phyloP scores from a whole-genome alignment of 331 rosid species.

The Malus hybrid region DNA sequence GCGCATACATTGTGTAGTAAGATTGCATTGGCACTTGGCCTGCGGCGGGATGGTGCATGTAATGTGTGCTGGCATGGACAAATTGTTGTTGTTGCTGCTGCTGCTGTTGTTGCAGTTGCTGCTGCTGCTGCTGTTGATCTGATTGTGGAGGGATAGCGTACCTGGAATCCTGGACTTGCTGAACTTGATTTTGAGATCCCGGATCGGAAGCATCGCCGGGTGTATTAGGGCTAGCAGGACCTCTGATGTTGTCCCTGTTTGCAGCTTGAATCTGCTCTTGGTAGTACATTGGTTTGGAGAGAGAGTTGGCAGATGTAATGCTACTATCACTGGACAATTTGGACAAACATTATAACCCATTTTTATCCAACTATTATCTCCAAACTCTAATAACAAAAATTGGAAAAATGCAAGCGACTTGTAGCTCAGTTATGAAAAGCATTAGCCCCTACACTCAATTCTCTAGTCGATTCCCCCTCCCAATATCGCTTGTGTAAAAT shows the following conservation, averaged over 20 bases:
- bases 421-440: too few species aligned
- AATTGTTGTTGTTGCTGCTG: constrained; percentile 44
- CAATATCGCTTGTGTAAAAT: background rate
- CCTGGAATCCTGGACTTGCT: constrained; percentile 46
- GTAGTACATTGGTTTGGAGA: constrained; percentile 51
- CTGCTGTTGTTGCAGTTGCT: constrained; percentile 22
- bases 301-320: constrained; percentile 61
- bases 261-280: constrained; percentile 57
- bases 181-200: constrained; percentile 27
- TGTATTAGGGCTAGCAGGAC: constrained; percentile 21
- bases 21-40: constrained; percentile 49
- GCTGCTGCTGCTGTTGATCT: constrained; percentile 41
- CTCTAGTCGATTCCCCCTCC: too few species aligned
- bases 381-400: background rate
- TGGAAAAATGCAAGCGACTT: background rate
- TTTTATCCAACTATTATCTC: background rate
- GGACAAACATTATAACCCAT: background rate
- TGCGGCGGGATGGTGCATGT: constrained; percentile 46
- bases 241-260: constrained; percentile 37
- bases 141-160: constrained; percentile 44
- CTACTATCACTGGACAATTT: constrained; percentile 55
- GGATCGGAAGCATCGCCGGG: constrained; percentile 43
- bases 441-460: too few species aligned
- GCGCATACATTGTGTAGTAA: constrained; percentile 60
- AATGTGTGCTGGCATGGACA: constrained; percentile 52